Conservation (phyloP, 257 asterid genomes). For the Gentiana macrophylla region DNA sequence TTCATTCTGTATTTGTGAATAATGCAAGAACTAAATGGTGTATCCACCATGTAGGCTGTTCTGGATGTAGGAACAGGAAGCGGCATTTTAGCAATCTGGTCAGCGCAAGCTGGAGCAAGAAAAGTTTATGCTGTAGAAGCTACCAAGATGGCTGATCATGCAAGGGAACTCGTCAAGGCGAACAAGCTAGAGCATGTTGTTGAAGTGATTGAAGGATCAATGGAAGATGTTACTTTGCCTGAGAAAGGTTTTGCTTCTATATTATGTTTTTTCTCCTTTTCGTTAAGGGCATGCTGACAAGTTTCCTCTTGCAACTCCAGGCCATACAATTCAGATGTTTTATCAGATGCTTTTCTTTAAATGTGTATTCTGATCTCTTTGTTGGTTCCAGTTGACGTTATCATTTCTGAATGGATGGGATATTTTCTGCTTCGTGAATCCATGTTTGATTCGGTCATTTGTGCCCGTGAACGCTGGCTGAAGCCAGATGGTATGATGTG, state of each 20-base stretch:
- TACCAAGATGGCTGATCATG: conserved; percentile 92
- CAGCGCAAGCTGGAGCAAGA: conserved; percentile 97
- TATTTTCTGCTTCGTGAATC: conserved; percentile 96
- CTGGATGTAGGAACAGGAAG: conserved; percentile 99
- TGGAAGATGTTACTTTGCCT: conserved; percentile 83
- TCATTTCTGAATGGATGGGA: conserved; percentile 99
- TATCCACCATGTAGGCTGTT: conserved; percentile 48
- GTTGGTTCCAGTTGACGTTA: conserved; percentile 64
- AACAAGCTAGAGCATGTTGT: conserved; percentile 58
- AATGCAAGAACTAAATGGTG: conserved; percentile 27
- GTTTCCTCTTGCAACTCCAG: too few relatives aligned
- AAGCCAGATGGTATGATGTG: conserved; percentile 84
- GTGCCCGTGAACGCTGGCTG: conserved; percentile 92
- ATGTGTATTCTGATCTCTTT: conserved; percentile 1
- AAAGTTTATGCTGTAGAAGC: conserved; percentile 99
- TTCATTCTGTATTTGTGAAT: conserved; percentile 1
- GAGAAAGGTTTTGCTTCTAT: conserved; percentile 55
- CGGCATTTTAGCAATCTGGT: conserved; percentile 97
- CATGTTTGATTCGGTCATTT: conserved; percentile 93
- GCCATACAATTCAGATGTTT: too few relatives aligned
- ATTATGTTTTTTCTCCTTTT: not conserved
- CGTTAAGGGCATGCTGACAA: not conserved
- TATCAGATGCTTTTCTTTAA: not conserved
- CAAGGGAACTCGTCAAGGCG: conserved; percentile 64
- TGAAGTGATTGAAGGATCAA: conserved; percentile 87